Evolutionary conservation across 2,329 filamentous ascomycete species (phyloP).

Genomic region (Cadophora gregata): DNA sequence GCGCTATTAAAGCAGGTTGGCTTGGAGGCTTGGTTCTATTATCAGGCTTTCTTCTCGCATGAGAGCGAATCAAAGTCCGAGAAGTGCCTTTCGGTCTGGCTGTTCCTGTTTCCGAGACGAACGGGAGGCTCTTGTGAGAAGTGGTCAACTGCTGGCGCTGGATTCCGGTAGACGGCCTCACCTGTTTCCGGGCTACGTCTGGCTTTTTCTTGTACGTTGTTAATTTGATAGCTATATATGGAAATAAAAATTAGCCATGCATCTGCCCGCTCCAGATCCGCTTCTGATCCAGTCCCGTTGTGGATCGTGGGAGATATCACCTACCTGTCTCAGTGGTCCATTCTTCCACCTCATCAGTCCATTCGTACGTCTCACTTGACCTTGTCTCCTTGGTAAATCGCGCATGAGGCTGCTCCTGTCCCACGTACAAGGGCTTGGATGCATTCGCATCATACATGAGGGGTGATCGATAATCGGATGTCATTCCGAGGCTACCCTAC

Average conservation of each 20-base stretch:
- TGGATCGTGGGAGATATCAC: background rate
- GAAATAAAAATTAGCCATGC: background rate
- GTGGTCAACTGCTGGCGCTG: background rate
- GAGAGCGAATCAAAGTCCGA: constrained; percentile 16
- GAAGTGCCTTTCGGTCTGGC: constrained; percentile 11
- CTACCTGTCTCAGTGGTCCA: background rate
- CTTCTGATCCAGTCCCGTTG: background rate
- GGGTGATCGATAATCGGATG: background rate
- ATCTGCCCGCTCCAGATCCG: background rate
- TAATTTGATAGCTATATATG: background rate
- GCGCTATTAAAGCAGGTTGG: background rate
- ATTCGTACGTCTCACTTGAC: background rate
- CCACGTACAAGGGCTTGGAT: background rate
- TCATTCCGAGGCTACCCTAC: background rate
- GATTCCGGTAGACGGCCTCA: background rate
- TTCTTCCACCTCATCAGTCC: background rate
- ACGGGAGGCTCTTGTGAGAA: background rate
- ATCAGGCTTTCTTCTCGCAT: constrained; percentile 20
- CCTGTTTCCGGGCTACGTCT: background rate
- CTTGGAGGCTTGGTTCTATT: background rate
- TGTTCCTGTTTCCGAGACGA: constrained; percentile 19
- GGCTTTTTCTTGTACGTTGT: background rate
- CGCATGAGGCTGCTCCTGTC: background rate
- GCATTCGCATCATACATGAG: background rate
- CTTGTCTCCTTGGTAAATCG: background rate